These are phyloP conservation scores for Colletotrichum eleusines DNA, from an alignment of 2,329 filamentous ascomycete genomes.

Conservation along the genomic window DNA sequence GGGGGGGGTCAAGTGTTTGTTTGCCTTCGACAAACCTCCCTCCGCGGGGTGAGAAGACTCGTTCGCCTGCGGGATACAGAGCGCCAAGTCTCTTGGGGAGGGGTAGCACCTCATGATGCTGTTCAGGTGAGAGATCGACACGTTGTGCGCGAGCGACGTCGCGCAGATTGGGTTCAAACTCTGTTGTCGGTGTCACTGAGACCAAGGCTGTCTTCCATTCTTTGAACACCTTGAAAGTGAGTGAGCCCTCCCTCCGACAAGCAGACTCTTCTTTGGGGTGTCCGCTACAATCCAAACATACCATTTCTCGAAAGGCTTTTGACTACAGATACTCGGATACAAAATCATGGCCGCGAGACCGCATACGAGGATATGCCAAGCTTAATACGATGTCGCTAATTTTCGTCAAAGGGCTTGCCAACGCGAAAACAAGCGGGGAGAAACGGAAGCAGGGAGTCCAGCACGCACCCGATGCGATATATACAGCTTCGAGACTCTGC, in stretches of 20 bases:
- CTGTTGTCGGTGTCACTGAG: neutral
- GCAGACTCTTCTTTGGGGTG: neutral
- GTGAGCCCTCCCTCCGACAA: too few species aligned
- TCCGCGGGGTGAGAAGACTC: neutral
- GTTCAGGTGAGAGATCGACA: neutral
- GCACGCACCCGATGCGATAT: slow-evolving; percentile 11
- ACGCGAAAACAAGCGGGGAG: slow-evolving; percentile 33
- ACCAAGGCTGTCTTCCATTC: neutral
- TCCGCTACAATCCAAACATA: too few species aligned
- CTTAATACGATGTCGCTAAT: neutral
- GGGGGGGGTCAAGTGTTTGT: neutral
- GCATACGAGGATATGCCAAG: neutral
- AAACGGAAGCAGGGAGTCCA: slow-evolving; percentile 6
- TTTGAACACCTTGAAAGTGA: too few species aligned
- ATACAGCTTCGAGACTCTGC: neutral
- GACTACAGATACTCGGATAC: neutral
- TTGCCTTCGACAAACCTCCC: neutral
- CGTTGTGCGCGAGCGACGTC: too few species aligned
- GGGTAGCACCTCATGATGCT: neutral
- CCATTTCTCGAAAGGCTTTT: neutral
- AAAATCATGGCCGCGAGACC: neutral
- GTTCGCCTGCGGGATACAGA: neutral
- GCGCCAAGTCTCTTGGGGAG: slow-evolving; percentile 24
- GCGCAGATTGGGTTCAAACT: neutral
- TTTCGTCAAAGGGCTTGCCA: neutral